Base-by-base conservation (phyloP, 2,329 filamentous ascomycete species). In the Pestalotiopsis sp. region DNA sequence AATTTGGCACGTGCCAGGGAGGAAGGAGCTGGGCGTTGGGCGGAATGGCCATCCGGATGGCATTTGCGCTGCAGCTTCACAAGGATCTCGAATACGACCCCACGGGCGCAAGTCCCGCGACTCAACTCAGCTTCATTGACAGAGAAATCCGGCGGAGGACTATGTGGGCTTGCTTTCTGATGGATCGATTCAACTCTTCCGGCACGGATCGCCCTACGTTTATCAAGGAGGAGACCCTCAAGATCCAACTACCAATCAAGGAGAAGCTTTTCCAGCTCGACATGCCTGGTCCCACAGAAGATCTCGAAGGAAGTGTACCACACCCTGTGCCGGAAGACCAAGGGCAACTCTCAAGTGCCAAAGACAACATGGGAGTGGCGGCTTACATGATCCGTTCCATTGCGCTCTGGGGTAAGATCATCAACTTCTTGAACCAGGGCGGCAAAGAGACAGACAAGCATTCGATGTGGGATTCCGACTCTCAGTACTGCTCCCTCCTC, bases 101-200 rank as follows among this genome's bases (percentile, higher is more conserved):
- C 0, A 80, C 88, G 44, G 86, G 86, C n/a, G 83, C 85, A n/a
- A 87, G 87, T 55, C 85, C 86, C 22, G 84, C 86, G 13, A 85
- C 86, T 2, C 88, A 91, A 70, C 86, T 96, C 65, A 97, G 94
- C 76, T 96, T 96, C 73, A 94, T 94, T 17, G 96, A 98, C 78
- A 91, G 94, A 35, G 96, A 99, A 78, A 98, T 98, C 66, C 88
- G 96, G 69, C 85, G 96, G 72, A 88, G 96, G 67, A 96, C 94
- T 2, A 98, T 99, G 95, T 99, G 96, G 96, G 93, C 94, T 13
- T 98, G 95, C 77, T 97, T 97, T 75, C 80, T 98, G 67, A 98
- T 98, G 94, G 96, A 99, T 77, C 90, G 95, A 0, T 98, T 98
- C 83, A 98, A 97, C 79, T 98, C 95, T 0, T 98, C 94, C 1